phyloP scores from a whole-genome alignment of 805 yeast genomes.

The Zygosaccharomyces bailii region DNA sequence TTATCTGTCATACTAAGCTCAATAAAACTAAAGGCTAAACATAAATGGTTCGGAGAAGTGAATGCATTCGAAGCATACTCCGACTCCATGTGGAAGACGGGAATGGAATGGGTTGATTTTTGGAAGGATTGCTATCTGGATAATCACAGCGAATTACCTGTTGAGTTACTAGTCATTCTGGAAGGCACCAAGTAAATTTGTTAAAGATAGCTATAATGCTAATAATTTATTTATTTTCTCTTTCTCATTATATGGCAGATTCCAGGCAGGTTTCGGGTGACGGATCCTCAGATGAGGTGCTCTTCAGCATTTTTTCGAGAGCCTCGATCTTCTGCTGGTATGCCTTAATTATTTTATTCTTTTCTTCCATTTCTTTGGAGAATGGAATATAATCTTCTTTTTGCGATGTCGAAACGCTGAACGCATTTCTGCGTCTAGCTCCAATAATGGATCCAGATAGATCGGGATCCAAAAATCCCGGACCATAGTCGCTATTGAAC shows the following conservation, averaged over 20 bases:
- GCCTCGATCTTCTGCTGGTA: slow-evolving; percentile 25
- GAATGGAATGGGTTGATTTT: slow-evolving; percentile 14
- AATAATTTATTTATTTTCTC: not conserved
- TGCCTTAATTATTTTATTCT: slow-evolving; percentile 24
- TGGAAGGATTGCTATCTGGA: slow-evolving; percentile 19
- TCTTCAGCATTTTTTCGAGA: slow-evolving; percentile 18
- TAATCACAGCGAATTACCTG: slow-evolving; percentile 11
- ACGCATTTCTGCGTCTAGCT: slow-evolving; percentile 12
- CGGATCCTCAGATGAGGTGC: not conserved
- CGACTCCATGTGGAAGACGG: slow-evolving; percentile 14
- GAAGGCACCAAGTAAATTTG: slow-evolving; percentile 1
- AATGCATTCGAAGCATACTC: slow-evolving; percentile 3
- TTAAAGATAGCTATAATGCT: not conserved
- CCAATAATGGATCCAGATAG: slow-evolving; percentile 3
- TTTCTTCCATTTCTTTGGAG: slow-evolving; percentile 22
- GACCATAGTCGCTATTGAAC: not conserved
- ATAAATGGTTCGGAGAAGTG: slow-evolving; percentile 10
- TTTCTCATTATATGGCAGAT: not conserved
- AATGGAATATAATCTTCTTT: slow-evolving; percentile 1
- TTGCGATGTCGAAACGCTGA: slow-evolving; percentile 6
- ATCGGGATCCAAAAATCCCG: not conserved
- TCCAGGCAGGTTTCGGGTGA: slow-evolving; percentile 1
- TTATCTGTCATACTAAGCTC: slow-evolving; percentile 14
- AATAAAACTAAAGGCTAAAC: slow-evolving; percentile 17
- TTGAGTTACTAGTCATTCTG: slow-evolving; percentile 4